Evolutionary conservation across 2,329 filamentous ascomycete genomes (phyloP), one percentile per base, ranked within the genome.

Genomic region (Ophidiomyces ophidiicola): DNA sequence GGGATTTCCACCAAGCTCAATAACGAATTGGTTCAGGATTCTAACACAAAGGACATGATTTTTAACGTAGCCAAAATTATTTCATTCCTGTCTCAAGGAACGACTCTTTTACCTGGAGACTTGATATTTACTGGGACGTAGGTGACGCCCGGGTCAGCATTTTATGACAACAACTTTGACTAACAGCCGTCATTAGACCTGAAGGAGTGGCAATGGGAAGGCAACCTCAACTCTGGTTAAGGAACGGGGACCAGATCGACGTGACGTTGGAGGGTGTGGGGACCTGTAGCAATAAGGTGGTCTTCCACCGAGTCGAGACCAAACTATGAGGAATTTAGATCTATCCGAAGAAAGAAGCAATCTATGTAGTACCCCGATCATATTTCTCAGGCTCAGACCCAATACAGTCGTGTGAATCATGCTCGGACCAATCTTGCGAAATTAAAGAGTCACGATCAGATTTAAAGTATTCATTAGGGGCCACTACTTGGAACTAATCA

Each of bases 151-250:
- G 31, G 17, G 2, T 34, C 32, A n/a, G 14, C 12, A 28, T 7
- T 28, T 28, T 7, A n/a, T 8, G 18, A 17, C 6, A 7, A 15
- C 15, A 7, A 6, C n/a, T 23, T 12, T 28, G 6, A 32, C 15
- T 30, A 17, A 10, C 11, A 10, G 11, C 8, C 11, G 54, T 79
- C 18, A 76, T 17, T 37, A 76, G 72, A 6, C 80, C 79, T 0
- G 70, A 76, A 44, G 80, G 80, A 21, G 80, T 85, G 14, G 80
- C 76, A 1, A 78, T 80, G 72, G 80, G 78, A 10, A 69, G 72
- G 35, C 76, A 70, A 41, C 78, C 79, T 2, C 72, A 70, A 42
- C 49, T 80, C 6, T 83, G 78, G 76, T 60, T 84, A 41, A 75
- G 78, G 56, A 69, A 84, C 54, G 76, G 78, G 3, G 80, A 84